Conservation (phyloP, 352 stramenopile species). For the Globisporangium barbulae region DNA sequence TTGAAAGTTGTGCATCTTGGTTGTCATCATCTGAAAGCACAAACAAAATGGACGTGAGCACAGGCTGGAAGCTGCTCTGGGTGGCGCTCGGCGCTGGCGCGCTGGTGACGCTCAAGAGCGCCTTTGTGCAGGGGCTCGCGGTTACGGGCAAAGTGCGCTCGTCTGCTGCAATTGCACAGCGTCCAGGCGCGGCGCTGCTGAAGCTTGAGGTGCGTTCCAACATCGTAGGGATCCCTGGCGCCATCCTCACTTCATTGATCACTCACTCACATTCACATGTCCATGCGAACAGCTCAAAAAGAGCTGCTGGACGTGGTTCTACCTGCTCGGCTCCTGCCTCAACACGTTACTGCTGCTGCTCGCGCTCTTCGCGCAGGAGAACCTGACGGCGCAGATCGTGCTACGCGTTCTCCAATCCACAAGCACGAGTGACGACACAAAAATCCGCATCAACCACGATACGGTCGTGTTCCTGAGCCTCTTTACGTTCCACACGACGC, state of each 20-base stretch:
- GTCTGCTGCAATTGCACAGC: conserved; percentile 20
- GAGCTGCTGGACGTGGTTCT: conserved; percentile 73
- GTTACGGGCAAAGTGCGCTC: conserved; percentile 43
- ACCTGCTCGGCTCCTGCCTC: conserved; percentile 50
- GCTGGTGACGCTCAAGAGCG: conserved; percentile 32
- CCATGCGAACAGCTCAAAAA: conserved; percentile 28
- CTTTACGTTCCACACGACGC: conserved; percentile 48
- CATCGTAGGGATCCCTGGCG: background rate
- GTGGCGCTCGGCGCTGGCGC: conserved; percentile 20
- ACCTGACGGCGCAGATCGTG: conserved; percentile 24
- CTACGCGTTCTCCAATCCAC: conserved; percentile 35
- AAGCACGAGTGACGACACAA: background rate
- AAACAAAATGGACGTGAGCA: conserved; percentile 7
- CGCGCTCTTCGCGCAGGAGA: conserved; percentile 28
- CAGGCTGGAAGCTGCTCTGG: conserved; percentile 30
- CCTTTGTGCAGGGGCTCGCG: conserved; percentile 36
- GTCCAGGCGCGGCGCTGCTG: conserved; percentile 27
- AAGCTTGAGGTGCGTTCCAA: conserved; percentile 27
- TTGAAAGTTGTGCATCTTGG: background rate
- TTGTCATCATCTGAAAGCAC: background rate
- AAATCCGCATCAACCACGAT: conserved; percentile 35
- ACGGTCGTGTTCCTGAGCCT: conserved; percentile 42
- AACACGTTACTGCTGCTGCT: conserved; percentile 35
- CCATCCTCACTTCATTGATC: background rate
- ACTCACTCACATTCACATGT: background rate